Evolutionary conservation across 1,284 basidiomycete species (phyloP), one percentile per base, ranked within the genome.

Genomic region (Fomitopsis betulina): DNA sequence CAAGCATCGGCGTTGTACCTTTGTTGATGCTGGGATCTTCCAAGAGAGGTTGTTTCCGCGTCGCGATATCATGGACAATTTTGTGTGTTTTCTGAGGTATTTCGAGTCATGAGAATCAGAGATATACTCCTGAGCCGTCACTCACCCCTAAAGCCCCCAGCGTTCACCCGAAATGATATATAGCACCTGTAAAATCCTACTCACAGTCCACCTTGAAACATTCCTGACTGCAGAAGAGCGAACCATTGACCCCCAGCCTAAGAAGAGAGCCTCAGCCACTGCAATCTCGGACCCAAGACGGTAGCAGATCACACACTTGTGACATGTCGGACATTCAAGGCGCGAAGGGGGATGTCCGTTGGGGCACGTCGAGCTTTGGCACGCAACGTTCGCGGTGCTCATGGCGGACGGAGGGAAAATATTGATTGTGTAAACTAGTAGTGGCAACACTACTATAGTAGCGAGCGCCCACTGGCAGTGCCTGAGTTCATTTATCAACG

Each of bases 181-280:
- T 19, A 12, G 35, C 19, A 8, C 39, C 39, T n/a, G 39, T 27
- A 50, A 58, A 43, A 32, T 21, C 9, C 19, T 23, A 78, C 89
- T 76, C 71, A 92, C 91, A 93, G 70, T 81, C 85, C 52, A 84
- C 78, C 71, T 93, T 94, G 80, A 94, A 93, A 75, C 91, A 94
- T 59, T 89, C 87, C 69, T 94, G 91, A 15, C 84, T 83, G 62
- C 91, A 94, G 72, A 92, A 94, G 70, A 89, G 90, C 32, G 90
- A 93, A 15, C 90, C 90, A 58, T 80, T 80, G 65, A 93, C 89
- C 53, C 89, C 89, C 40, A 93, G 78, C 72, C 90, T 93, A 62
- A 39, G 56, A 54, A 54, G 35, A 35, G 23, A 19, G 60, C 59
- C 63, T 55, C 64, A 51, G 55, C 56, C 55, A 57, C 25, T n/a